Conservation (phyloP, 2,329 filamentous ascomycete genomes). For the Penicillium sp. region DNA sequence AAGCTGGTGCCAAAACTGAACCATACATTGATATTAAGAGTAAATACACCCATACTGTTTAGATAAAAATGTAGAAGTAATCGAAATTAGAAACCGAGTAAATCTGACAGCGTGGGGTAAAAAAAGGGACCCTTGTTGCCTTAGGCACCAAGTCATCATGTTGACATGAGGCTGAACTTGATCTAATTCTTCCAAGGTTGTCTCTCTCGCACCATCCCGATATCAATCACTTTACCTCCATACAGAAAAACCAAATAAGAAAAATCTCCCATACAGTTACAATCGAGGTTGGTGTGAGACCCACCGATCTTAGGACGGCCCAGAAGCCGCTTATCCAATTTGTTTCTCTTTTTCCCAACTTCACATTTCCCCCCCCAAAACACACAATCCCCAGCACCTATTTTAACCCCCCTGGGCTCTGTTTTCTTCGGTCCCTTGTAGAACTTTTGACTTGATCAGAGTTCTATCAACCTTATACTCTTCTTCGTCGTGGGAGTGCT, state of each 20-base stretch:
- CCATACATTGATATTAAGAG: neutral
- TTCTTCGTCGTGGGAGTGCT: constrained; percentile 10
- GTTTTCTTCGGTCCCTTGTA: neutral
- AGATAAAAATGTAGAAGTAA: neutral
- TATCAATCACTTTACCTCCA: neutral
- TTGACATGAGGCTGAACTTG: constrained; percentile 1
- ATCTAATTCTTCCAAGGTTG: neutral
- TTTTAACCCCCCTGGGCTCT: neutral
- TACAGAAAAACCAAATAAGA: neutral
- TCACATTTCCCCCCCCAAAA: constrained; percentile 11
- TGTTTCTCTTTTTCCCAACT: constrained; percentile 28
- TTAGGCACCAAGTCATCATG: neutral
- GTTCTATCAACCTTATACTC: constrained; percentile 3
- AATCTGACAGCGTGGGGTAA: constrained; percentile 6
- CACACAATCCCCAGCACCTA: constrained; percentile 13
- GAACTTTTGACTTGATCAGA: neutral
- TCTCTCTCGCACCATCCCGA: neutral
- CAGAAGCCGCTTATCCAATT: constrained; percentile 22
- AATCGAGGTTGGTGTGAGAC: constrained; percentile 8
- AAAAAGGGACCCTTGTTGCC: neutral
- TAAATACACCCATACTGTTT: neutral
- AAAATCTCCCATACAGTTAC: neutral
- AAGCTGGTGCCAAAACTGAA: neutral
- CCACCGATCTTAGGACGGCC: constrained; percentile 11
- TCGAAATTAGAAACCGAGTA: neutral